A percentile compares a stretch with the other conserved stretches of the same genome.
Conservation (phyloP, 2,329 filamentous ascomycete genomes). For the Pseudopithomyces maydicus region DNA sequence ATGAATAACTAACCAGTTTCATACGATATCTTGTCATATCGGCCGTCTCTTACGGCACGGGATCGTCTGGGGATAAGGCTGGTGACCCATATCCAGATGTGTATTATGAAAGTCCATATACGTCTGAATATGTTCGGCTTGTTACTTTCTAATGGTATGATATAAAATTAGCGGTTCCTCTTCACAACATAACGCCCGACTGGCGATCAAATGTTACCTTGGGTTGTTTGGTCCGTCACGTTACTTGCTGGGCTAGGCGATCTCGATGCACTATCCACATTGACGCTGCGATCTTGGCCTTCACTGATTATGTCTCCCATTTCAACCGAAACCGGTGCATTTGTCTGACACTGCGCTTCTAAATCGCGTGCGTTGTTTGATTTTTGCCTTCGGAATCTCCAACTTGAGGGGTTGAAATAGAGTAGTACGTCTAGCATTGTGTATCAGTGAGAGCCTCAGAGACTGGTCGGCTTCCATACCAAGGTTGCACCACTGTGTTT, state of each 20-base stretch:
- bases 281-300: background rate
- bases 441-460: background rate
- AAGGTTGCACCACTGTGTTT: too few species aligned
- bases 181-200: too few species aligned
- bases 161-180: too few species aligned
- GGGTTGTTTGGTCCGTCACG: constrained; percentile 1
- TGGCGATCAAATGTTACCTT: background rate
- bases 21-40: background rate
- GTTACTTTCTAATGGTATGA: too few species aligned
- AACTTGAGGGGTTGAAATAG: background rate
- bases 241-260: background rate
- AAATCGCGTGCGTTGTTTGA: background rate
- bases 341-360: background rate
- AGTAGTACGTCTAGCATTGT: background rate
- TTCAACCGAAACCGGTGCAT: background rate
- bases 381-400: background rate
- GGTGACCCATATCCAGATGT: background rate
- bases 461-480: background rate
- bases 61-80: background rate
- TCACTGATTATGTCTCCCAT: background rate
- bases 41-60: background rate
- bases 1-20: background rate
- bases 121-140: too few species aligned
- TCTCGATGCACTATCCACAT: background rate
- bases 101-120: too few species aligned